Base-by-base conservation (phyloP, 2,329 filamentous ascomycete genomes). In the Stachybotrys echinatus region DNA sequence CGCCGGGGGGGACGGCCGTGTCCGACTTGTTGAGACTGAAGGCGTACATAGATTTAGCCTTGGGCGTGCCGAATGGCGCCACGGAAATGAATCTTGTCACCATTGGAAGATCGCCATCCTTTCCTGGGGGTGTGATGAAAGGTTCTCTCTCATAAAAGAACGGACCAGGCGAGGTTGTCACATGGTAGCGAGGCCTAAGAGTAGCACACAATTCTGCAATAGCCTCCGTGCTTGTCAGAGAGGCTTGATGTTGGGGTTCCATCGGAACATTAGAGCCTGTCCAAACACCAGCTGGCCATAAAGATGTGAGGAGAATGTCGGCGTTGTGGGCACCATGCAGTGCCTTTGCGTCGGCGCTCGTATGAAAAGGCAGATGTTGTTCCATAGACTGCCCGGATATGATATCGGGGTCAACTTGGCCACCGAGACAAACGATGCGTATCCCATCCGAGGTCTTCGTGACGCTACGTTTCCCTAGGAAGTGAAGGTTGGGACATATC, bases 11-110 rank as follows among this genome's bases (percentile, higher is more conserved):
- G 2, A 90, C 70, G 5, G 81, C 70, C 1, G 83, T 72, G 39
- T 88, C 83, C 12, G 81, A 74, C 7, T 77, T 79, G 27, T 88
- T 85, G 12, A 96, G 75, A 2, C 75, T 80, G 64, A 92, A 92
- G 6, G 87, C 89, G 59, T 91, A 92, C 59, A 92, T 76, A 48
- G 85, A 82, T 65, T 92, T 96, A 46, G 88, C 84, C 67, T 95
- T 96, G 19, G 75, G 73, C 60, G 95, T 95, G 50, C 83, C 88
- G 60, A 83, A 92, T 0, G 87, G 77, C 0, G 91, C 92, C 48
- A 97, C 74, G 48, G 91, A 95, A 60, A 97, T 88, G 71, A 99
- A 99, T 18, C 94, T 84, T 1, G 94, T 97, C 10, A 95, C 69
- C 2, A 76, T 72, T 55, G 79, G 77, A 20, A 74, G 69, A 50